Base-by-base conservation (phyloP, 306 rosid species). In the Quercus glauca region DNA sequence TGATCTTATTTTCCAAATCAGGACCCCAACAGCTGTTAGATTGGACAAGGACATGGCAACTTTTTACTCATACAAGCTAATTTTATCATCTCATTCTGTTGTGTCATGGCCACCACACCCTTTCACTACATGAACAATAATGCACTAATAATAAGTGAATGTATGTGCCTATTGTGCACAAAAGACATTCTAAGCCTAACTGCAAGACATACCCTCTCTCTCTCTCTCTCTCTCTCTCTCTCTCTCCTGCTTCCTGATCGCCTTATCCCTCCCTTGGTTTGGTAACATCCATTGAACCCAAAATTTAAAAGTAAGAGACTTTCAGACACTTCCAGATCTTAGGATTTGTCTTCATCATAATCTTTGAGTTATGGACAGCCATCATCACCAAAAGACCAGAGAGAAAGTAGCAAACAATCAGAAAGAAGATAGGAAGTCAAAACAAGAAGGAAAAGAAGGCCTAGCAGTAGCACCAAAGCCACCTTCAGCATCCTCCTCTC, bases 401-500 rank as follows among this genome's bases (percentile, higher is more conserved):
- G 87, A 82, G 78, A 84, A 79, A 67, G 69, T 72, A 65, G 71
- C 45, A 55, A 83, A 51, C 56, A 82, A 55, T 43, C 83, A 55
- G 77, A 25, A 58, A 35, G 78, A 56, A 71, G 85, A 33, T 26
- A 37, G 55, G 23, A 14, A 77, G 57, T 12, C 70, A 56, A 80
- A 65, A 74, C 67, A 76, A 35, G 80, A 74, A 53, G 61, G 77
- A 5, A 72, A 51, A 71, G 55, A 75, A 79, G 77, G 60, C 41
- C 78, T 83, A 71, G 28, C 79, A 18, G 74, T 73, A 37, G 61
- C 81, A 15, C 65, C 76, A 55, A 78, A 78, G 53, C 83, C 89
- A 63, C 90, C 90, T 41, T 87, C 92, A 68, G 60, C 87, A 57
- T 79, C 98, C 3, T 92, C 98, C 26, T 94, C 98, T 55, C 98